phyloP scores from a whole-genome alignment of 805 yeast species.

The Wickerhamomyces bovis region DNA sequence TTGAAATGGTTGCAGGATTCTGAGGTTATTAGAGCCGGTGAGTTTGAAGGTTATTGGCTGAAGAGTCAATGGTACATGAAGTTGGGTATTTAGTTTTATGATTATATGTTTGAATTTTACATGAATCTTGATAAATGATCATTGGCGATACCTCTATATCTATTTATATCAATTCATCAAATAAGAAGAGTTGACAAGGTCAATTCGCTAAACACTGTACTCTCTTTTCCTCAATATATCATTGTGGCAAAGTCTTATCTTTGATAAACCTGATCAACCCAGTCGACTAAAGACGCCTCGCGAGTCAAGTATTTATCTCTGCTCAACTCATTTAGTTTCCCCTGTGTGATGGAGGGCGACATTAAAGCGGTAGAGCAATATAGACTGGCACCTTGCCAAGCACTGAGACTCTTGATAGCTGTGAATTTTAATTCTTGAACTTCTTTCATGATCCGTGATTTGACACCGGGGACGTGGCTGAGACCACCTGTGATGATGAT shows the following conservation, averaged over 20 bases:
- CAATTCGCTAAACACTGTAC: too few relatives aligned
- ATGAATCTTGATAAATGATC: too few relatives aligned
- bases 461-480: slow-evolving; percentile 20
- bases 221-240: too few relatives aligned
- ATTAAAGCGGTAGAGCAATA: slow-evolving; percentile 19
- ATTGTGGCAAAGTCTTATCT: too few relatives aligned
- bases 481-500: slow-evolving; percentile 24
- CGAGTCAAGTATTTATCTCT: slow-evolving; percentile 22
- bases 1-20: slow-evolving; percentile 42
- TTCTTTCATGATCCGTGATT: slow-evolving; percentile 10
- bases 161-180: too few relatives aligned
- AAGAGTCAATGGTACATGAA: slow-evolving; percentile 40
- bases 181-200: too few relatives aligned
- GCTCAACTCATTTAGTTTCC: slow-evolving; percentile 9
- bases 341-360: slow-evolving; percentile 7
- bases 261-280: slow-evolving; percentile 17
- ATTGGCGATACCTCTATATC: too few relatives aligned
- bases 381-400: slow-evolving; percentile 25
- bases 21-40: slow-evolving; percentile 29
- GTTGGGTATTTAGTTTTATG: slow-evolving; percentile 24
- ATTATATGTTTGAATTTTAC: neutral
- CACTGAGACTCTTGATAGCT: slow-evolving; percentile 10
- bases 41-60: slow-evolving; percentile 37
- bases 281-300: slow-evolving; percentile 14
- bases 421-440: slow-evolving; percentile 1